Evolutionary conservation across 148 eudicot genomes (phyloP), one percentile per base, ranked within the genome.

Genomic region (Amaranthus cruentus): DNA sequence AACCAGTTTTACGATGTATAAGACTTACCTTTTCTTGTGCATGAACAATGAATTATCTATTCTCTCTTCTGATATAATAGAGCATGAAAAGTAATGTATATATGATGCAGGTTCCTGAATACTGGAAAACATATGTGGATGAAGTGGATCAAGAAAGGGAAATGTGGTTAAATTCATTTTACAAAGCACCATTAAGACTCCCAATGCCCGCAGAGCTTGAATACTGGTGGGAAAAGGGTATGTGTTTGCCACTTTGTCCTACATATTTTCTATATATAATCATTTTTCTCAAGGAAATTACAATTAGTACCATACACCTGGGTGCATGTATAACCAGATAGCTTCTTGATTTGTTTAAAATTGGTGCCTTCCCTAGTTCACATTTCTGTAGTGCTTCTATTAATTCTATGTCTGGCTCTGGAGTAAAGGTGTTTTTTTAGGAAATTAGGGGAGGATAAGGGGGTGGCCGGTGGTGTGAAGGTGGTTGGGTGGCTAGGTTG

Each of bases 171-270:
- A 90, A 93, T 78, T 90, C 96, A 13, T 93, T 93, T 73, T 87
- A 90, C 51, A 90, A 81, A 80, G 89, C 98, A 76, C 98, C 98
- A 42, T 68, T 93, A 58, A 82, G 98, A 75, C 75, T 93, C 55
- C 96, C 98, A 53, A 90, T 90, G 98, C 98, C 98, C 47, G 83
- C 96, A 57, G 98, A 93, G 82, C 94, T 93, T 51, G 92, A 93
- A 69, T 77, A 90, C 76, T 93, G 93, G 98, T 93, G 96, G 98
- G 74, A 80, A 56, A 87, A 84, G 7, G 96, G 96, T 85, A 71
- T 58, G 72, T 56, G 67, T 55, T 14, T 56, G n/a, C 43, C 15
- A 28, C 72, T 72, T 51, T n/a, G 38, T 28, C 38, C 38, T 28
- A 28, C 38, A 28, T 10, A 13, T n/a, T 28, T 18, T 3, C 71